Evolutionary conservation across 73 alveolate species (phyloP).

Genomic region (Paramecium pentaurelia): DNA sequence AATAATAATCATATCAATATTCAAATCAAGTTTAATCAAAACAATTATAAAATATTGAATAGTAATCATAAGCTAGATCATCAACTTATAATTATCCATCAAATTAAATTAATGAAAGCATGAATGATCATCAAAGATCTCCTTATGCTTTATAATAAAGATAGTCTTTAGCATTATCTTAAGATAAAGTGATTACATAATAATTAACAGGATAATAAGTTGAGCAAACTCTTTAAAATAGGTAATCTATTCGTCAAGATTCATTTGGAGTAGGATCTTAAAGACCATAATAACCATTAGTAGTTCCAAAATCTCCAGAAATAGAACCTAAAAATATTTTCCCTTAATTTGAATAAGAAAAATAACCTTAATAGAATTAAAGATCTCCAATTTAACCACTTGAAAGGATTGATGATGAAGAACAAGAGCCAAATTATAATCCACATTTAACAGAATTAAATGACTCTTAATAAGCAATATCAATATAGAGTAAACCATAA

Average conservation of each 20-base stretch:
- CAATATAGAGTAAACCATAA: not conserved
- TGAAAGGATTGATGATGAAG: not conserved
- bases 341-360: not conserved
- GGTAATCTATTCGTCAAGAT: not conserved
- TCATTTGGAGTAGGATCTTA: not conserved
- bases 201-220: not conserved
- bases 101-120: not conserved
- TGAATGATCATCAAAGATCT: not conserved
- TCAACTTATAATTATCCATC: not conserved
- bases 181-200: not conserved
- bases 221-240: not conserved
- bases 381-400: not conserved
- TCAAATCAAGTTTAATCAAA: not conserved
- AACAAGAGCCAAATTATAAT: not conserved
- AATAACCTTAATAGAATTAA: not conserved
- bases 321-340: not conserved
- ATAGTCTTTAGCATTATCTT: not conserved
- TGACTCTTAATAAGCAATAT: not conserved
- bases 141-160: conserved; percentile 16
- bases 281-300: not conserved
- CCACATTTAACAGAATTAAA: not conserved
- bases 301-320: not conserved
- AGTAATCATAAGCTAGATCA: not conserved
- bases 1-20: not conserved
- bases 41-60: not conserved